Percentiles rank a stretch among this genome's conserved stretches.
Evolutionary conservation across 305 asterid genomes (phyloP).

Genomic region (Fraxinus albicans): DNA sequence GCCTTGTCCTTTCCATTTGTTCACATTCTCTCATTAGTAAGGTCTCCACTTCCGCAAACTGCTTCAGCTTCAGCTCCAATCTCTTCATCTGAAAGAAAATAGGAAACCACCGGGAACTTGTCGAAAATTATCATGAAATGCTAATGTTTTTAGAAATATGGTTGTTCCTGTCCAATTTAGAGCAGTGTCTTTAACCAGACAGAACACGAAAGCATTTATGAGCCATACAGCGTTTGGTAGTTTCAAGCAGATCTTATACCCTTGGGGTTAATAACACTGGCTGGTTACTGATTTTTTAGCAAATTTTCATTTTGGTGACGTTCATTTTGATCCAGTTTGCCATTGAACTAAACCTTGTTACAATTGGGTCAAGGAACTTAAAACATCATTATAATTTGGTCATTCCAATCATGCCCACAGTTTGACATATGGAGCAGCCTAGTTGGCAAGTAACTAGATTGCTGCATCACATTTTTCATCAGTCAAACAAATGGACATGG

Average conservation of each 20-base stretch:
- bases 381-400: not conserved
- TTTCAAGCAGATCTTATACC: not conserved
- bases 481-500: not conserved
- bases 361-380: not conserved
- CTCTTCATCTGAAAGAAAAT: slow-evolving; percentile 65
- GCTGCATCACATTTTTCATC: not conserved
- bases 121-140: slow-evolving; percentile 17
- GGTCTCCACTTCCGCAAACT: slow-evolving; percentile 86
- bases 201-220: not conserved
- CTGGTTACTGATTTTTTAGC: not conserved
- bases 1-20: slow-evolving; percentile 86
- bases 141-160: not conserved
- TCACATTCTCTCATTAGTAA: slow-evolving; percentile 93
- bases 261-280: not conserved
- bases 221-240: not conserved
- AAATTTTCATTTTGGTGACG: not conserved
- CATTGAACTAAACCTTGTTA: not conserved
- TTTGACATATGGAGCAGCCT: not conserved
- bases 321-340: not conserved
- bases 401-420: not conserved
- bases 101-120: not conserved
- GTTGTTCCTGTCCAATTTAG: not conserved
- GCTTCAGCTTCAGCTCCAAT: slow-evolving; percentile 89
- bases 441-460: not conserved
- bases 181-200: not conserved